Evolutionary conservation across 495 filamentous ascomycete genomes (phyloP).

Genomic region (Neurospora sp.): DNA sequence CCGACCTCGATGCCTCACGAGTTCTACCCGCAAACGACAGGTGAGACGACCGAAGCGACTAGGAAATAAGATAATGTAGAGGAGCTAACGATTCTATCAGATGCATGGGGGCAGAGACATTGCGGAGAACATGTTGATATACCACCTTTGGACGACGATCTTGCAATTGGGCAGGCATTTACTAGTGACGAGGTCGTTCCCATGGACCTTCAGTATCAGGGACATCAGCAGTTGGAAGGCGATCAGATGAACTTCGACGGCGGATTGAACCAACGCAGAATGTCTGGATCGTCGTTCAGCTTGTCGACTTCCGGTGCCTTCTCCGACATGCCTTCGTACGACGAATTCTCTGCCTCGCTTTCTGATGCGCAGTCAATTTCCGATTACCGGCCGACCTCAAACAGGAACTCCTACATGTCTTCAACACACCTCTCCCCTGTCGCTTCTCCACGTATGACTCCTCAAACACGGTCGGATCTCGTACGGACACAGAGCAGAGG

Average conservation of each 20-base stretch:
- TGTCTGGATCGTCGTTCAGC: constrained; percentile 50
- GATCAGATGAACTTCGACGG: constrained; percentile 32
- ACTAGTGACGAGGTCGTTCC: constrained; percentile 47
- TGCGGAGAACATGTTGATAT: constrained; percentile 41
- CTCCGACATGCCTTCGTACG: constrained; percentile 49
- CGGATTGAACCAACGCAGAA: constrained; percentile 36
- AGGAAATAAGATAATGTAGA: constrained; percentile 5
- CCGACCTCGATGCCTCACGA: constrained; percentile 43
- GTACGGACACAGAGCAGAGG: constrained; percentile 51
- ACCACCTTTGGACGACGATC: constrained; percentile 36
- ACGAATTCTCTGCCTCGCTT: constrained; percentile 47
- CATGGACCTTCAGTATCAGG: constrained; percentile 37
- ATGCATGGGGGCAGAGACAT: constrained; percentile 40
- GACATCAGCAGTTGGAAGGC: constrained; percentile 32
- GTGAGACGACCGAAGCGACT: constrained; percentile 40
- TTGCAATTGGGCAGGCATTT: constrained; percentile 45
- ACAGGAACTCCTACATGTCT: constrained; percentile 48
- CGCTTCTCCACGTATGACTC: constrained; percentile 49
- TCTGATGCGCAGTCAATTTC: constrained; percentile 46
- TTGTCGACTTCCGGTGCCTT: constrained; percentile 47
- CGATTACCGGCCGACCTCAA: constrained; percentile 47
- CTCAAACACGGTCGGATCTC: constrained; percentile 44
- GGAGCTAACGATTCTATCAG: constrained; percentile 29
- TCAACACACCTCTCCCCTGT: constrained; percentile 49
- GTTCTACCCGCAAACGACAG: constrained; percentile 39